Evolutionary conservation across 73 alveolate genomes (phyloP).

Genomic region (Vitrella brassicaformis): DNA sequence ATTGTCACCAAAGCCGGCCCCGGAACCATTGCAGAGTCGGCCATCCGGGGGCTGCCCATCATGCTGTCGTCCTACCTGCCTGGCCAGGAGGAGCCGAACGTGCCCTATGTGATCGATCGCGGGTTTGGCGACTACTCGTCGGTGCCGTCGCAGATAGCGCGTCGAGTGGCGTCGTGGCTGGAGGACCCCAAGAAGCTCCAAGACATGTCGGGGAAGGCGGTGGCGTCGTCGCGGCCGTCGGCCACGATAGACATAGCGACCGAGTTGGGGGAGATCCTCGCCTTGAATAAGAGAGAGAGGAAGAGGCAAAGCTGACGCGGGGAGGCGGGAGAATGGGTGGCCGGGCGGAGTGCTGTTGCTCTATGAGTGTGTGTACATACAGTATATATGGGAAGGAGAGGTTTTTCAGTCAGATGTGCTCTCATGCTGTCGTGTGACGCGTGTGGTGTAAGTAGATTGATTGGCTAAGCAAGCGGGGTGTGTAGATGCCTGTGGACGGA

Average conservation of each 20-base stretch:
- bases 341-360: no score
- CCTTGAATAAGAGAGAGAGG: background rate
- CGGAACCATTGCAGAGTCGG: constrained; percentile 3
- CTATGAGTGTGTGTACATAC: no score
- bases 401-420: no score
- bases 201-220: background rate
- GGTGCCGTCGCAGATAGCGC: background rate
- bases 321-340: no score
- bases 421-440: no score
- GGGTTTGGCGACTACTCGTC: constrained; percentile 1
- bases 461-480: no score
- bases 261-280: constrained; percentile 1
- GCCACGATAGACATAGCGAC: constrained; percentile 4
- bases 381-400: no score
- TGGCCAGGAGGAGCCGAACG: constrained; percentile 5
- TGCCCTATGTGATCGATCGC: background rate
- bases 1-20: constrained; percentile 8
- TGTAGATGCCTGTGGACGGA: no score
- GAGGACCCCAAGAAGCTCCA: background rate
- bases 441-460: no score
- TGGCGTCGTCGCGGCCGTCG: background rate
- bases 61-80: constrained; percentile 5
- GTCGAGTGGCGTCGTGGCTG: background rate
- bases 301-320: no score
- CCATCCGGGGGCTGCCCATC: background rate